Conservation (phyloP, 192 early-diverging fungal species). For the Allomyces javanicus region DNA sequence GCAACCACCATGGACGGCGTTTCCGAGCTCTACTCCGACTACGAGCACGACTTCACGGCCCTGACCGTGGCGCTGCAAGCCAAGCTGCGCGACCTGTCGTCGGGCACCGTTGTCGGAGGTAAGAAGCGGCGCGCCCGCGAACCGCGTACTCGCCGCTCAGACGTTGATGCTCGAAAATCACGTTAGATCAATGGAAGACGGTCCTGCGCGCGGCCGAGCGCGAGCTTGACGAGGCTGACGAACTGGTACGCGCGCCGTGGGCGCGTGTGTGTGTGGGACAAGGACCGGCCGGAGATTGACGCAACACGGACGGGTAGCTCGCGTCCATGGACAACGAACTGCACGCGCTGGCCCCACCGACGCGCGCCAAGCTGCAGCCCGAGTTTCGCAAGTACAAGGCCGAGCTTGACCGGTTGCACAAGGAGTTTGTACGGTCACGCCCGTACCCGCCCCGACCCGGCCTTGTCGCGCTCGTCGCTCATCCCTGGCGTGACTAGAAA, state of each 20-base stretch:
- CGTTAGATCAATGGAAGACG: slow-evolving; percentile 47
- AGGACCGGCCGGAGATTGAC: no score
- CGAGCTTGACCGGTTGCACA: slow-evolving; percentile 56
- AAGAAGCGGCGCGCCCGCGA: no score
- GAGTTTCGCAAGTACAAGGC: slow-evolving; percentile 52
- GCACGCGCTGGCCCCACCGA: slow-evolving; percentile 40
- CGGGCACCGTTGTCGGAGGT: no score
- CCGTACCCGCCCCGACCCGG: slow-evolving; percentile 1
- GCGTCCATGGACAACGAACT: slow-evolving; percentile 90
- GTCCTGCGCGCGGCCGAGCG: slow-evolving; percentile 54
- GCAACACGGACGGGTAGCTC: slow-evolving; percentile 27
- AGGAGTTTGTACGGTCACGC: slow-evolving; percentile 39
- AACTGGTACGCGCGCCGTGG: slow-evolving; percentile 40
- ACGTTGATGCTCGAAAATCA: neutral
- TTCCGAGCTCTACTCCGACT: neutral
- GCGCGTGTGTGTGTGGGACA: no score
- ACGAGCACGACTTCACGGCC: neutral
- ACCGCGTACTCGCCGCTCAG: no score
- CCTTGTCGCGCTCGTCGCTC: neutral
- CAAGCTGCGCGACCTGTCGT: neutral
- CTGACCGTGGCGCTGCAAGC: neutral
- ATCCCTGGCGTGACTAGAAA: no score
- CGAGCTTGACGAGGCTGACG: slow-evolving; percentile 74
- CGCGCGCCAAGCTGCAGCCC: slow-evolving; percentile 42
- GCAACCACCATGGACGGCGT: neutral